Base-by-base conservation (phyloP, 2,329 filamentous ascomycete genomes). In the Microdochium bolleyi region DNA sequence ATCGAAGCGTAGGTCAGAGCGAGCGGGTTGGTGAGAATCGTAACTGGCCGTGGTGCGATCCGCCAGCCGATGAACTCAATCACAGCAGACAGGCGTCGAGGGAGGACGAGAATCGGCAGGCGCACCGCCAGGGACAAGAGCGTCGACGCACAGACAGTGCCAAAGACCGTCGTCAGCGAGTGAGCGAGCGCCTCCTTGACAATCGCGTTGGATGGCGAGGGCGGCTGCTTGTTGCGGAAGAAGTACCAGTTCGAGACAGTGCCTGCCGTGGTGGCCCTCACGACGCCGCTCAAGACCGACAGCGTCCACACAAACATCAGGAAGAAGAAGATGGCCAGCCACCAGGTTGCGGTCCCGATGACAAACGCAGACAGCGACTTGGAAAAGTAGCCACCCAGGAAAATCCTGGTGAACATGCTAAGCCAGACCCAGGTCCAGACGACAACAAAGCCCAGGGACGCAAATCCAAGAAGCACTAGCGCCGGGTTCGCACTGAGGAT, bases 171-270 rank as follows among this genome's bases (percentile, higher is more conserved):
- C 16, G 89, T 92, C 14, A 83, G 76, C 2, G 92, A 87, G 70
- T 99, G 94, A 50, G 78, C 76, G 48, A 96, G 75, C 14, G 92
- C 92, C 7, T 92, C 92, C 56, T 82, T 77, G 24, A 97, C 90
- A 49, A 97, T 87, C 52, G 92, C 86, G 53, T 80, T 78, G 1
- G 90, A 92, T 1, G 89, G 84, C 2, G 91, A 85, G 9, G 86
- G 77, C 4, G 92, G 90, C 11, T 85, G 80, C 3, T 85, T 84
- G 61, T 95, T 88, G 57, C 94, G 89, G 69, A 97, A 92, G 69
- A 97, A 99, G 70, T 99, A 99, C 94, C 94, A 99, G 69, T 99
- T 94, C 41, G 90, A 95, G 24, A 97, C 92, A 1, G 92, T 96
- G 11, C 94, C 94, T 24, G 91, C 92, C 14, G 92, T 96, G 16